Evolutionary conservation across 2,329 filamentous ascomycete species (phyloP), one percentile per base, ranked within the genome.

Genomic region (Truncatella angustata): DNA sequence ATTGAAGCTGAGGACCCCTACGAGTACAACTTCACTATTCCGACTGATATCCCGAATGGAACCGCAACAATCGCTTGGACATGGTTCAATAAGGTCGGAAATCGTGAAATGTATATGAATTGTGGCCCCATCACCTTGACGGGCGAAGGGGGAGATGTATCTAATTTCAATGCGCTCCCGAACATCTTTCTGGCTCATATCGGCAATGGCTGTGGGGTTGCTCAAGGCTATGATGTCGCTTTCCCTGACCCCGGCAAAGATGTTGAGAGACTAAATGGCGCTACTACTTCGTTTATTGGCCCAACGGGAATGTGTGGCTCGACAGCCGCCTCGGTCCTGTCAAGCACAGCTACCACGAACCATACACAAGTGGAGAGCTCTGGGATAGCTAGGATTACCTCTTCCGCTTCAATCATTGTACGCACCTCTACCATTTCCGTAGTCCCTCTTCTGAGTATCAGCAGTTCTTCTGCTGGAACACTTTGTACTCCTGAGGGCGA

Each of bases 21-120:
- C 63, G 75, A 71, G 0, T 94, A 89, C 70, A 73, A 82, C 24
- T 96, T 87, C 72, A 80, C 73, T 0, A 83, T 97, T 5, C 93
- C 92, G 0, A 67, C 78, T 0, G 82, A 85, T 20, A 78, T 97
- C 44, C 82, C 86, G 7, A 74, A 85, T 1, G 93, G 93, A 4
- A 80, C 91, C 35, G 92, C 89, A 26, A 89, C 86, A 0, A 76
- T 97, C 4, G 90, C 90, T 0, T 97, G 91, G 91, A 91, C 91
- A 1, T 97, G 94, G 94, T 84, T 96, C 72, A 99, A 97, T 76
- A 88, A 87, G 54, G 64, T 96, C 9, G 64, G 88, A 3, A 96
- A 96, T 74, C 86, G 92, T 1, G 94, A 97, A 67, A 91, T 96
- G 79, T 97, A 97, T 79, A 96, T 96, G 91, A 95, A 96, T 80